Evolutionary conservation across 169 alveolate species (phyloP).

Genomic region (Perkinsus olseni): DNA sequence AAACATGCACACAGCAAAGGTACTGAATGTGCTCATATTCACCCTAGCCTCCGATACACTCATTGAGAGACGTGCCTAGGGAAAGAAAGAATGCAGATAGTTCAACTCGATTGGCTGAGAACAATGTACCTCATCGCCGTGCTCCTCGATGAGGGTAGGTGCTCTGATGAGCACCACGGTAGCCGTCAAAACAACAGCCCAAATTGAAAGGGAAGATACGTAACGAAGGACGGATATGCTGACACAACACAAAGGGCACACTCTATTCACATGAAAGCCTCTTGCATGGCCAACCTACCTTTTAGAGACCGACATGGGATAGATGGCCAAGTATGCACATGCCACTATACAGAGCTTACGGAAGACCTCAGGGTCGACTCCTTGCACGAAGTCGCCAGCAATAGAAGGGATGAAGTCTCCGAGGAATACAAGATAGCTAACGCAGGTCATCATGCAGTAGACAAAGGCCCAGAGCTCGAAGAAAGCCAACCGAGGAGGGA

Average conservation of each 20-base stretch:
- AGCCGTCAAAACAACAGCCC: neutral
- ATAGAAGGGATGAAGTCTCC: neutral
- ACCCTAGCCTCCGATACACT: neutral
- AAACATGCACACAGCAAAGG: neutral
- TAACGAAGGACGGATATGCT: neutral
- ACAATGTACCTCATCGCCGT: neutral
- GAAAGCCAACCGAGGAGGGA: neutral
- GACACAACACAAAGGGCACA: neutral
- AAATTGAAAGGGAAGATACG: neutral
- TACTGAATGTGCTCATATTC: neutral
- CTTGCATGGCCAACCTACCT: neutral
- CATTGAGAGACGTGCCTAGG: neutral
- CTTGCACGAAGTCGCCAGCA: neutral
- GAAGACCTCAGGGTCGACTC: neutral
- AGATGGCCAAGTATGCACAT: neutral
- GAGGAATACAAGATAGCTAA: neutral
- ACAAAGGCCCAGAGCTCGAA: neutral
- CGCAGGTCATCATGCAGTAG: neutral
- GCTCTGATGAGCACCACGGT: neutral
- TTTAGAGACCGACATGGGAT: neutral
- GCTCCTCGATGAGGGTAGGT: neutral
- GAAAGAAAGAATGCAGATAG: neutral
- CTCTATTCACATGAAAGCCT: neutral
- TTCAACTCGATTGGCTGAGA: neutral
- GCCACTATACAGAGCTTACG: neutral